Conservation (phyloP, 306 rosid species). For the Trifolium fragiferum region DNA sequence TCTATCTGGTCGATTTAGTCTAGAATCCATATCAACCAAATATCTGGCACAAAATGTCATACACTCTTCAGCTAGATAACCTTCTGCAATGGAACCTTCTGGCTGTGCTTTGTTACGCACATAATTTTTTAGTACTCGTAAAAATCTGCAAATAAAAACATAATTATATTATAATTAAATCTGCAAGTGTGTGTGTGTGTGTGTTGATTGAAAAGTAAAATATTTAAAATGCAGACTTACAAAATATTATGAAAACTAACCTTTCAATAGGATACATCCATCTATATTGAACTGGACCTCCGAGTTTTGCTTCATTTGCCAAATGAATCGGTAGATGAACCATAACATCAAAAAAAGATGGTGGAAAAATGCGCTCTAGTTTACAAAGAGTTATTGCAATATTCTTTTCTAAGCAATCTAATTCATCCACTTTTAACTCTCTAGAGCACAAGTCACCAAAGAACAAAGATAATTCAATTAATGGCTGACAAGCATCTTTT, state of each 20-base stretch:
- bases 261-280: conserved; percentile 10
- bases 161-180: not conserved
- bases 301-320: not conserved
- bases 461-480: not conserved
- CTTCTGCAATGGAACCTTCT: not conserved
- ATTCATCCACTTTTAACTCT: not conserved
- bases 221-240: not conserved
- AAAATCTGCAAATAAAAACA: not conserved
- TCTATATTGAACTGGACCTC: not conserved
- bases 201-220: not conserved
- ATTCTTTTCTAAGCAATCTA: not conserved
- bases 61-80: conserved; percentile 2
- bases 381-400: conserved; percentile 11
- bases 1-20: not conserved
- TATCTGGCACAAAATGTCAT: conserved; percentile 15
- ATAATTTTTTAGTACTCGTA: not conserved
- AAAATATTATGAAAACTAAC: not conserved
- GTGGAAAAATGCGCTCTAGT: not conserved
- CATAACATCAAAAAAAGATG: not conserved
- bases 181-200: too few species aligned
- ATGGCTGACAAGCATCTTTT: conserved; percentile 11
- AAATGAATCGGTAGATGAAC: not conserved
- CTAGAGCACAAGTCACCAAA: conserved; percentile 1
- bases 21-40: not conserved
- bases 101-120: not conserved